Base-by-base conservation (phyloP, 2,329 filamentous ascomycete genomes). In the Diplocarpon rosae region DNA sequence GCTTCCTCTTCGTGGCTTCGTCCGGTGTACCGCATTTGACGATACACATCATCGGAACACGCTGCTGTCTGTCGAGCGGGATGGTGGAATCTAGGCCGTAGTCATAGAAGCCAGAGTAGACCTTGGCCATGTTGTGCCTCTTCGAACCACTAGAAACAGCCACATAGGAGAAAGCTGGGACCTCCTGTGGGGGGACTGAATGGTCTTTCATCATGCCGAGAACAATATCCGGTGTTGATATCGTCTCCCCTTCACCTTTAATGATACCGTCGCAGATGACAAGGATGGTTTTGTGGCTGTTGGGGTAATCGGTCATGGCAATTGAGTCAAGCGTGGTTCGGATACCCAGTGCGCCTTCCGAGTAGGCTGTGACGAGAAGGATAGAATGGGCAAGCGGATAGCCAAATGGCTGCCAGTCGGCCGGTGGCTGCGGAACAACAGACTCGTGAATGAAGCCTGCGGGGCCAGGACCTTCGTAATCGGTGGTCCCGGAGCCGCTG, bases 71-170 rank as follows among this genome's bases (percentile, higher is more conserved):
- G 50, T 93, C 86, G 1, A 70, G 54, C 1, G 90, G 83, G 50
- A 98, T 85, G 42, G 75, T 69, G 10, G 87, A 94, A 53, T 85
- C 74, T 48, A 75, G 68, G 42, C 93, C 92, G 59, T 96, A 98
- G 65, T 96, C 87, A 66, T 98, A 98, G 71, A 96, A 98, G 36
- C 93, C 93, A 45, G 89, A 83, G 66, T 96, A 95, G 46, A 96
- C 80, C 72, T 96, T 95, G 57, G 92, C 90, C 92, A 96, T 98
- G 67, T 96, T 98, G 77, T 98, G 93, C 57, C 92, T 81, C 71
- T 98, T 98, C 39, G 89, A 85, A 47, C 92, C 92, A 62, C 85
- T 92, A 33, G 92, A 87, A 29, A 98, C 90, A 11, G 92, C 93
- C 41, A 98, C 92, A 55, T 98, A 98, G 1, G 90, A 96, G 66